Evolutionary conservation across 495 filamentous ascomycete species (phyloP).

Genomic region (Talaromyces adpressus): DNA sequence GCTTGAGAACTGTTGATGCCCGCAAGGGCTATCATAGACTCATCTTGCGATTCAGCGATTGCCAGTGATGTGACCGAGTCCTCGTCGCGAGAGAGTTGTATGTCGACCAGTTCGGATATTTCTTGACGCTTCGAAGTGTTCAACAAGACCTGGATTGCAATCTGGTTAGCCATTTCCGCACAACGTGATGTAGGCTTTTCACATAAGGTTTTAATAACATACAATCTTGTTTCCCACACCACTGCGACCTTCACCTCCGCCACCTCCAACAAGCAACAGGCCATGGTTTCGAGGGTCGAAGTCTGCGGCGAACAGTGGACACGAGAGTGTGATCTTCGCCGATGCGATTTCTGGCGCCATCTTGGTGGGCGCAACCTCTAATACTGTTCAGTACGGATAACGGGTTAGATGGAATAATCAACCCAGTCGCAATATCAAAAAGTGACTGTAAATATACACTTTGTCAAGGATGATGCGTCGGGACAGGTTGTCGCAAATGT

Average conservation of each 20-base stretch:
- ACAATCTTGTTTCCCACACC: slow-evolving; percentile 91
- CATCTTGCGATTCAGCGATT: slow-evolving; percentile 48
- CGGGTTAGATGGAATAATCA: background rate
- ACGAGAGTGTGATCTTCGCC: slow-evolving; percentile 66
- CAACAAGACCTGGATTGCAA: slow-evolving; percentile 50
- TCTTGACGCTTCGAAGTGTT: slow-evolving; percentile 57
- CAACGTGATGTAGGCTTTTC: background rate
- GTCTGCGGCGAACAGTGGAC: slow-evolving; percentile 84
- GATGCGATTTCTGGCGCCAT: slow-evolving; percentile 49
- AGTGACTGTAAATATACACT: background rate
- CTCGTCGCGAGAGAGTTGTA: slow-evolving; percentile 79
- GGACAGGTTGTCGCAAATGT: background rate
- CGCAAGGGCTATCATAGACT: slow-evolving; percentile 58
- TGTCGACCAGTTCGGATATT: slow-evolving; percentile 58
- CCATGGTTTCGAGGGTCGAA: slow-evolving; percentile 76
- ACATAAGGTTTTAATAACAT: slow-evolving; percentile 19
- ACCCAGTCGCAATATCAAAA: background rate
- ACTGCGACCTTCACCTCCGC: slow-evolving; percentile 76
- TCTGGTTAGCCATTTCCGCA: background rate
- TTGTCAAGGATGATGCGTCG: background rate
- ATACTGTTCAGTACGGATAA: background rate
- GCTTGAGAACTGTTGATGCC: slow-evolving; percentile 79
- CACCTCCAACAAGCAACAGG: slow-evolving; percentile 78
- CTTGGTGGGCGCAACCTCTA: slow-evolving; percentile 1
- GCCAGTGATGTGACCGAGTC: slow-evolving; percentile 85